These are phyloP conservation scores for Globisporangium cylindrosporum DNA, from an alignment of 352 stramenopile genomes.

Conservation along the genomic window DNA sequence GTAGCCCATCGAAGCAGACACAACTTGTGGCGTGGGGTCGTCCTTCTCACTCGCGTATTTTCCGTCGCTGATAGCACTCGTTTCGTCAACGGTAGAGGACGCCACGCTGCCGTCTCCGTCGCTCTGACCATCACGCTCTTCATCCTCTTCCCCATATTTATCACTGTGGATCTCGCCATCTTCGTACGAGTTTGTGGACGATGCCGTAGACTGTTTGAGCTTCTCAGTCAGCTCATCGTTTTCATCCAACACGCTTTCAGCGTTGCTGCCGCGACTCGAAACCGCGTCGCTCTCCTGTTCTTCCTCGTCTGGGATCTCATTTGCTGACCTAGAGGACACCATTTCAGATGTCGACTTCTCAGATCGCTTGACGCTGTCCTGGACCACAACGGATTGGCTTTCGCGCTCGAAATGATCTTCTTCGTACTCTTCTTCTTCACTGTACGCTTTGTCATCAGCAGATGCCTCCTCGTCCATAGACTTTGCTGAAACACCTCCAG, in stretches of 20 bases:
- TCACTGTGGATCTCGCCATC: constrained; percentile 8
- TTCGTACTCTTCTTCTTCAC: constrained; percentile 29
- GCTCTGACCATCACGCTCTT: not conserved
- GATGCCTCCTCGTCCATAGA: too few relatives aligned
- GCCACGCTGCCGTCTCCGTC: constrained; percentile 8
- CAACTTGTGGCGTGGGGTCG: not conserved
- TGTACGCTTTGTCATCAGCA: constrained; percentile 21
- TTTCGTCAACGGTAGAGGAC: not conserved
- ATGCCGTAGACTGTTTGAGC: not conserved
- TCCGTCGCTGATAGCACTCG: not conserved
- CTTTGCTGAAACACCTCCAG: not conserved
- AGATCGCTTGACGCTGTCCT: not conserved
- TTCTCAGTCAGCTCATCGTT: not conserved
- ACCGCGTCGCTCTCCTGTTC: not conserved
- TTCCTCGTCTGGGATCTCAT: constrained; percentile 11
- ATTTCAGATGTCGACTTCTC: not conserved
- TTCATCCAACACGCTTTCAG: constrained; percentile 4
- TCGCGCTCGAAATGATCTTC: constrained; percentile 44
- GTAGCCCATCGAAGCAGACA: constrained; percentile 25
- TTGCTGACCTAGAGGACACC: not conserved
- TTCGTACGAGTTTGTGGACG: constrained; percentile 1
- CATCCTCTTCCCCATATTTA: not conserved
- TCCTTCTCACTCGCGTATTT: not conserved
- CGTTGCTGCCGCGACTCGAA: constrained; percentile 7
- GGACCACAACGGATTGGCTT: constrained; percentile 18